Base-by-base conservation (phyloP, 2,329 filamentous ascomycete genomes). In the Colletotrichum camelliae region DNA sequence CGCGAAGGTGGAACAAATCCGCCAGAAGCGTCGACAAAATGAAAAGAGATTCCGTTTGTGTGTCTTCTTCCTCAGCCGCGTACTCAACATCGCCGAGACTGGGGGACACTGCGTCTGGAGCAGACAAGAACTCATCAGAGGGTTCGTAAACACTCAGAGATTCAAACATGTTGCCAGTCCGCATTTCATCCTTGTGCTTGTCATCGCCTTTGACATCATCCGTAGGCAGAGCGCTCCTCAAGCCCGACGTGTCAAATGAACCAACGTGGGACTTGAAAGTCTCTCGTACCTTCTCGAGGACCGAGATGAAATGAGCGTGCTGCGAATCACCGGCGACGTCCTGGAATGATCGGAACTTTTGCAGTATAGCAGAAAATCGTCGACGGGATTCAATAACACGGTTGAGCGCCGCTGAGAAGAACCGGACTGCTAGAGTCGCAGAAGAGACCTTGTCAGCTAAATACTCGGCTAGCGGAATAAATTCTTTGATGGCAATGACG, bases 401-500 rank as follows among this genome's bases (percentile, higher is more conserved):
- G 33, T 84, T 77, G 5, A 89, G 76, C 1, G 84, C 83, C 6
- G 69, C 69, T 1, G 75, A 68, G 35, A 88, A 80, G 7, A 79
- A 77, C 0, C 85, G 84, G 0, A 87, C 79, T 52, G n/a, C 35
- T 2, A 60, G 37, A 27, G 39, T 15, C 37, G 10, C 35, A 55
- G 24, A 65, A 48, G 43, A 18, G n/a, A 21, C 7, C 13, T 48
- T 71, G 6, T 24, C 37, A 1, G 79, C 60, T 35, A 88, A 82
- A 74, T 81, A 84, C 48, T 85, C 78, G 24, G 85, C 86, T 8
- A 88, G 76, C 0, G 80, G 79, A 1, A 85, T 74, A 57, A 86
- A 87, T 60, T 86, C 84, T 33, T 83, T 83, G 77, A 85, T 80
- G 31, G 81, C 79, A 31, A 87, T 81, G 24, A 83, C 81, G 65